Percentiles rank a stretch among this genome's conserved stretches.
phyloP scores from a whole-genome alignment of 768 basidiomycete species.

The Hygrophoropsis aurantiaca region DNA sequence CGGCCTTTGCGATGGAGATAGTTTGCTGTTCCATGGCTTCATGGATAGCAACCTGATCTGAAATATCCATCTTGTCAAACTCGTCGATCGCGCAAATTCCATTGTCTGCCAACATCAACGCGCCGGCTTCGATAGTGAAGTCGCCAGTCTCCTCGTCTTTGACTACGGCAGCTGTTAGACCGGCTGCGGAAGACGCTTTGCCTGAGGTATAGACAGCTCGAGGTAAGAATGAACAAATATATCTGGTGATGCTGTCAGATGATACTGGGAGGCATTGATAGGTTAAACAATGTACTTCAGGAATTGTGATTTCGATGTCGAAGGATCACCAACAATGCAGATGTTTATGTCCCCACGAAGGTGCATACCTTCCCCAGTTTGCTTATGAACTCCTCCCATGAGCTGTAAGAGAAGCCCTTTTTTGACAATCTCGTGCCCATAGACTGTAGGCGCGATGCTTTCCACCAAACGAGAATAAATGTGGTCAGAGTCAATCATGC shows the following conservation, averaged over 20 bases:
- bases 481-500: slow-evolving; percentile 92
- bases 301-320: slow-evolving; percentile 98
- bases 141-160: slow-evolving; percentile 99
- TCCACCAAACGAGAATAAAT: slow-evolving; percentile 93
- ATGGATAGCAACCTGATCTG: slow-evolving; percentile 98
- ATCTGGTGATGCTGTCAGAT: slow-evolving; percentile 49
- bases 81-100: slow-evolving; percentile 99
- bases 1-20: slow-evolving; percentile 98
- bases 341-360: slow-evolving; percentile 99
- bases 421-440: slow-evolving; percentile 98
- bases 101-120: slow-evolving; percentile 98
- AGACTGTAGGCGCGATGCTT: slow-evolving; percentile 96
- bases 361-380: slow-evolving; percentile 94
- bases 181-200: slow-evolving; percentile 98
- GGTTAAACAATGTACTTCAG: slow-evolving; percentile 68
- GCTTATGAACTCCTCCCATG: slow-evolving; percentile 98
- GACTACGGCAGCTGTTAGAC: slow-evolving; percentile 97
- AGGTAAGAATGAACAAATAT: slow-evolving; percentile 96
- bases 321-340: slow-evolving; percentile 96
- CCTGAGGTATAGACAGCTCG: slow-evolving; percentile 98
- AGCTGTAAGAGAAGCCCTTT: slow-evolving; percentile 94
- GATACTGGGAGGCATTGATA: background rate
- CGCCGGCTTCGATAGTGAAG: slow-evolving; percentile 99
- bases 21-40: slow-evolving; percentile 99
- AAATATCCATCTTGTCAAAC: slow-evolving; percentile 99